Conservation (phyloP, 805 yeast genomes). For the Saccharomycopsis fermentans region DNA sequence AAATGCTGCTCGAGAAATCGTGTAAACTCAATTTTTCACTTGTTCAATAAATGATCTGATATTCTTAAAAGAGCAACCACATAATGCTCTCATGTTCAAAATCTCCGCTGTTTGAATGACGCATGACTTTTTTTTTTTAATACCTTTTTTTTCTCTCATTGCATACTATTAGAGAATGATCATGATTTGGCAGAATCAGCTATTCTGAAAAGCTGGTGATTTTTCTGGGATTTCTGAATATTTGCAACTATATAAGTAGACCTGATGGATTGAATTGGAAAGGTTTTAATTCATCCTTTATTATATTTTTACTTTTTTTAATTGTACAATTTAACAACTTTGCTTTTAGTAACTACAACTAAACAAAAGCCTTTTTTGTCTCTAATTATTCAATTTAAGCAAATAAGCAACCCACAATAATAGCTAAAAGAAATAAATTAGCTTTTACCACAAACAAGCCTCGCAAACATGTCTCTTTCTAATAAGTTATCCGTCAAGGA, state of each 20-base stretch:
- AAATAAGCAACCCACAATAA: too few species aligned
- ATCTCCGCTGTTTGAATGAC: background rate
- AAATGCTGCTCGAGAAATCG: too few species aligned
- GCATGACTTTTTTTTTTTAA: conserved; percentile 3
- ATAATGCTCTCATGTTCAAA: background rate
- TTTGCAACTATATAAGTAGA: background rate
- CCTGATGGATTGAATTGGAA: background rate
- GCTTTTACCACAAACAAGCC: background rate
- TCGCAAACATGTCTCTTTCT: conserved; percentile 69
- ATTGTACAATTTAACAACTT: too few species aligned
- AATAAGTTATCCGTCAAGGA: conserved; percentile 91
- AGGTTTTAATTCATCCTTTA: too few species aligned
- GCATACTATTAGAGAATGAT: background rate
- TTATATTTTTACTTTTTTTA: background rate
- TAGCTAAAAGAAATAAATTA: too few species aligned
- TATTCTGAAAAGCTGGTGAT: background rate
- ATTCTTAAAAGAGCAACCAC: background rate
- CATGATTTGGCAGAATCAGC: background rate
- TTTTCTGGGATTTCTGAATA: background rate
- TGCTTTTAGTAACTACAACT: too few species aligned
- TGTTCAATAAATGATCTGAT: background rate
- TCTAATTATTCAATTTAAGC: too few species aligned
- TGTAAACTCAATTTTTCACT: too few species aligned
- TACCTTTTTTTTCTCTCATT: background rate
- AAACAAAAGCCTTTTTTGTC: too few species aligned